Conservation (phyloP, 306 rosid species). For the Prunus salicina region DNA sequence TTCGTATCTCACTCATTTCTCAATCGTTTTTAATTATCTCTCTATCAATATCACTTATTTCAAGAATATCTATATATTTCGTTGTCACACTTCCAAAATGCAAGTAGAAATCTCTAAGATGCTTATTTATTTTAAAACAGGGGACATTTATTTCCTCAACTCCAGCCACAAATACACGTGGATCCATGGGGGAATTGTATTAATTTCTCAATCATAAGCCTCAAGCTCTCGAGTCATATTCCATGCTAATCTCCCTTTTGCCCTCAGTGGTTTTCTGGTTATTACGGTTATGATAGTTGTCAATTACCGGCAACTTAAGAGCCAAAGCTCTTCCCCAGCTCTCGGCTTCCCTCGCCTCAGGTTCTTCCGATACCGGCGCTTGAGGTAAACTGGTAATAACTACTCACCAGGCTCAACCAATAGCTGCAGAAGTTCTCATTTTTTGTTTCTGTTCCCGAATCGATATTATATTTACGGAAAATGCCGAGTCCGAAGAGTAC, state of each 20-base stretch:
- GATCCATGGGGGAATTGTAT: neutral
- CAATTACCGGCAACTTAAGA: constrained; percentile 33
- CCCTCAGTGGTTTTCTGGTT: neutral
- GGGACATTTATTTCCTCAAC: too few species aligned
- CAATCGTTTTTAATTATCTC: too few species aligned
- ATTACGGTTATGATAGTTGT: constrained; percentile 36
- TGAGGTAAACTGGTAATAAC: constrained; percentile 30
- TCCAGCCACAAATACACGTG: neutral
- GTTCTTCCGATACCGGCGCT: constrained; percentile 51
- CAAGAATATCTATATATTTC: too few species aligned
- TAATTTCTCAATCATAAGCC: neutral
- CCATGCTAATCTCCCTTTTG: neutral
- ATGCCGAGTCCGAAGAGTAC: constrained; percentile 60
- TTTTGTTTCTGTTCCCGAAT: neutral
- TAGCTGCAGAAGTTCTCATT: neutral
- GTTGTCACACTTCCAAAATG: too few species aligned
- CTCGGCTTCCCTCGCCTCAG: constrained; percentile 65
- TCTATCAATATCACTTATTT: too few species aligned
- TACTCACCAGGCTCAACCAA: neutral
- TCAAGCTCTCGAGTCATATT: neutral
- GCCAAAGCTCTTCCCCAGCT: constrained; percentile 55
- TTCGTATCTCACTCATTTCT: too few species aligned
- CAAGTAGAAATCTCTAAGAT: too few species aligned
- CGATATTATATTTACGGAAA: neutral
- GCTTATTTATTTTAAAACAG: too few species aligned